phyloP scores from a whole-genome alignment of 768 basidiomycete genomes.

The Suillus americanus region DNA sequence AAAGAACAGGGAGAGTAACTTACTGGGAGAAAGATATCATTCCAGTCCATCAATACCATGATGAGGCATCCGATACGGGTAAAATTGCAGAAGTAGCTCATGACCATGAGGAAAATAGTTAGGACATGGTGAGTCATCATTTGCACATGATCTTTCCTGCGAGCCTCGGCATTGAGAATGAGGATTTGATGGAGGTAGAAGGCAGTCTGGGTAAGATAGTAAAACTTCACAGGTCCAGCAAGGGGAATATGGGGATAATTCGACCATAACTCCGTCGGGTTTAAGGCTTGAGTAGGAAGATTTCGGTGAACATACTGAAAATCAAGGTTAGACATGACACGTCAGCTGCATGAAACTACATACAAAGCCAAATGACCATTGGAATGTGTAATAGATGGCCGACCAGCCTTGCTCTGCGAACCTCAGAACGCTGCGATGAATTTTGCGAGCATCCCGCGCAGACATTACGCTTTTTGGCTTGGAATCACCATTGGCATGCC shows the following conservation, averaged over 20 bases:
- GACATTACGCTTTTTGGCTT: slow-evolving; percentile 20
- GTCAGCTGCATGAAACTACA: slow-evolving; percentile 37
- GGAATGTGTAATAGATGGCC: slow-evolving; percentile 73
- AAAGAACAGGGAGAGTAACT: slow-evolving; percentile 32
- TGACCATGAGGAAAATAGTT: slow-evolving; percentile 72
- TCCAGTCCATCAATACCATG: slow-evolving; percentile 91
- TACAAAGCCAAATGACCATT: slow-evolving; percentile 81
- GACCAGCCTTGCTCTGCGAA: slow-evolving; percentile 98
- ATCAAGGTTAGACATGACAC: slow-evolving; percentile 13
- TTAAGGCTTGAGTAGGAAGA: slow-evolving; percentile 63
- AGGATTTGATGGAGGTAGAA: slow-evolving; percentile 93
- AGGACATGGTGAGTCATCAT: slow-evolving; percentile 97
- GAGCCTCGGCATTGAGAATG: slow-evolving; percentile 89
- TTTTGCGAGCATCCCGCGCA: slow-evolving; percentile 52
- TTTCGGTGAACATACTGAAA: slow-evolving; percentile 76
- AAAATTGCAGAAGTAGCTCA: slow-evolving; percentile 80
- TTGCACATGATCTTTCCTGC: slow-evolving; percentile 89
- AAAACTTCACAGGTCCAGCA: slow-evolving; percentile 82
- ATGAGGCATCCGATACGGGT: slow-evolving; percentile 89
- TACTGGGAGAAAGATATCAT: slow-evolving; percentile 91
- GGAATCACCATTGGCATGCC: slow-evolving; percentile 23
- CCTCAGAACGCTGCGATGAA: slow-evolving; percentile 73
- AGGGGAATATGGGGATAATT: slow-evolving; percentile 83
- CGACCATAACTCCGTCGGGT: slow-evolving; percentile 69
- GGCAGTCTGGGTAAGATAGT: slow-evolving; percentile 82